A percentile compares a stretch with the other conserved stretches of the same genome.
Evolutionary conservation across 441 rosid genomes (phyloP).

Genomic region (Eruca vesicaria): DNA sequence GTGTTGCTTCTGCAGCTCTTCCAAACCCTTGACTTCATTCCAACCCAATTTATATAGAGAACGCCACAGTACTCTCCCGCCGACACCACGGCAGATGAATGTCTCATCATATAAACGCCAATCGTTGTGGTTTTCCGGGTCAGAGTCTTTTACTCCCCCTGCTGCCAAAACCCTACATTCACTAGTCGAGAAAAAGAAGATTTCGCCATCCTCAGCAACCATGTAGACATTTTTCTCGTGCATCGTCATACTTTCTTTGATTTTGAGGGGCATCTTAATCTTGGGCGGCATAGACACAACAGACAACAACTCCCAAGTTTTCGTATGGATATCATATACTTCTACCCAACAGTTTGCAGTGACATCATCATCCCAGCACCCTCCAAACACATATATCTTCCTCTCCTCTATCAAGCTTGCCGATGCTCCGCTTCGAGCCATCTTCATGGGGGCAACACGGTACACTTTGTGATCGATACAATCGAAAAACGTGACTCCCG

Average conservation of each 20-base stretch:
- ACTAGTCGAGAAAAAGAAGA: background rate
- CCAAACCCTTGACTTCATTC: slow-evolving; percentile 8
- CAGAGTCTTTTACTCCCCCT: background rate
- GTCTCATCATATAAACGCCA: background rate
- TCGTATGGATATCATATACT: too few species aligned
- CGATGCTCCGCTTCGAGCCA: background rate
- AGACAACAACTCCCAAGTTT: slow-evolving; percentile 1
- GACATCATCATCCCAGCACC: too few species aligned
- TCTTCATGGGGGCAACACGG: background rate
- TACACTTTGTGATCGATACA: background rate
- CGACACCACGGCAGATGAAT: background rate
- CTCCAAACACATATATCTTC: slow-evolving; percentile 10
- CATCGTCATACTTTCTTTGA: too few species aligned
- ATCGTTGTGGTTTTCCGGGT: background rate
- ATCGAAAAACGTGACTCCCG: background rate
- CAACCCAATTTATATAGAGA: background rate
- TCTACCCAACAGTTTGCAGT: too few species aligned
- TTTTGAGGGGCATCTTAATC: too few species aligned
- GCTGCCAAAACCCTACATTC: background rate
- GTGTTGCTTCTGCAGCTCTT: background rate
- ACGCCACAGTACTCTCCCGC: background rate
- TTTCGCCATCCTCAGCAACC: slow-evolving; percentile 10
- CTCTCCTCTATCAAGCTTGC: background rate
- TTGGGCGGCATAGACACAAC: too few species aligned
- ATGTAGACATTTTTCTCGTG: background rate